Percentiles rank a stretch among this genome's conserved stretches.
Conservation (phyloP, 2,329 filamentous ascomycete genomes). For the Colletotrichum sp. region DNA sequence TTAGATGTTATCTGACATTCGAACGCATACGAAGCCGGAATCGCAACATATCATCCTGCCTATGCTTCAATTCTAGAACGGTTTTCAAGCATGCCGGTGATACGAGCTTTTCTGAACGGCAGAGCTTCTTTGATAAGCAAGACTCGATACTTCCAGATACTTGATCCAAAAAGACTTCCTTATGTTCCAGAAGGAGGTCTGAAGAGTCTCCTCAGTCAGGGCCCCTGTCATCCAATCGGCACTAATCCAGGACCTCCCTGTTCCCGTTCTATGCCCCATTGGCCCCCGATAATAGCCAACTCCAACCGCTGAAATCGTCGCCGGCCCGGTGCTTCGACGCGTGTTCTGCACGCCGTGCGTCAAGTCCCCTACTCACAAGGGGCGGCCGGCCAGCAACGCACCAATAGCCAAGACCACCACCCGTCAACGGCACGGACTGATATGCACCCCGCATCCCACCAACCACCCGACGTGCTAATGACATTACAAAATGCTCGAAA, state of each 20-base stretch:
- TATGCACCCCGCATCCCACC: constrained; percentile 9
- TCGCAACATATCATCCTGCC: too few species aligned
- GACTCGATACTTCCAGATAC: background rate
- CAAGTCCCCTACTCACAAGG: background rate
- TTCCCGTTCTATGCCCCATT: background rate
- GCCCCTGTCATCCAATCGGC: background rate
- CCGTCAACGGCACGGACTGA: background rate
- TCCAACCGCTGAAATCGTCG: background rate
- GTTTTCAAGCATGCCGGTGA: too few species aligned
- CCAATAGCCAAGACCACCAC: background rate
- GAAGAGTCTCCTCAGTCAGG: background rate
- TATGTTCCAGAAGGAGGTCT: background rate
- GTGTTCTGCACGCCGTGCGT: background rate
- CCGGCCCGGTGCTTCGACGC: background rate
- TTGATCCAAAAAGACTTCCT: background rate
- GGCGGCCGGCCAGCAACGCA: background rate
- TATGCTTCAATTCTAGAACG: too few species aligned
- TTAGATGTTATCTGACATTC: too few species aligned
- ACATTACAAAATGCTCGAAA: background rate
- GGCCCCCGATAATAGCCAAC: background rate
- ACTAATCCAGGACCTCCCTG: background rate
- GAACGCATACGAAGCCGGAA: too few species aligned
- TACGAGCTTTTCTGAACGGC: background rate
- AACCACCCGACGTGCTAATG: background rate
- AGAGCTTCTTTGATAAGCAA: background rate